Percentiles rank a stretch among this genome's conserved stretches.
Conservation (phyloP, 257 asterid species). For the Jacaranda mimosifolia region DNA sequence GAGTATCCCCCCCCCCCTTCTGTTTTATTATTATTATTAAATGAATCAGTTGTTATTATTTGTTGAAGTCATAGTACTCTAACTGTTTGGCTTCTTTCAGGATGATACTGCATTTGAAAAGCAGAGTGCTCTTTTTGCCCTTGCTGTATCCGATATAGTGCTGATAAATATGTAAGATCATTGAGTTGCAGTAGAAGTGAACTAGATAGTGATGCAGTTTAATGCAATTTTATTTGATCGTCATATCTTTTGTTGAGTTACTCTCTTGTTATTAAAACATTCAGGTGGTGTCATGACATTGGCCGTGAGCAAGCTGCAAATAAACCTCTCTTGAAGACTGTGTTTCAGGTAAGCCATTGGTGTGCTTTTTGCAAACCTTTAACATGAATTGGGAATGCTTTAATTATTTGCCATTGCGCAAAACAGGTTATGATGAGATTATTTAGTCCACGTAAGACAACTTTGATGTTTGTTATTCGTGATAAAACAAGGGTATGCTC, state of each 20-base stretch:
- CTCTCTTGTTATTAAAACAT: constrained; percentile 30
- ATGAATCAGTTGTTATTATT: constrained; percentile 19
- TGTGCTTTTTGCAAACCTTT: constrained; percentile 18
- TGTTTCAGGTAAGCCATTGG: constrained; percentile 73
- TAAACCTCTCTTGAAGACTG: constrained; percentile 95
- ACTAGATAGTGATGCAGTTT: constrained; percentile 1
- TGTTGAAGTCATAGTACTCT: constrained; percentile 28
- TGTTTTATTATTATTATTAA: not conserved
- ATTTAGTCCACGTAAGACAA: constrained; percentile 94
- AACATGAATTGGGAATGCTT: constrained; percentile 11
- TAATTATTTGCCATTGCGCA: constrained; percentile 36
- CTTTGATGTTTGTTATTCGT: constrained; percentile 96
- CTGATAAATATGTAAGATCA: constrained; percentile 91
- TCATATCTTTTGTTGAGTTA: not conserved
- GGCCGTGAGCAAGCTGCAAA: constrained; percentile 99
- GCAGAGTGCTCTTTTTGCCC: constrained; percentile 97
- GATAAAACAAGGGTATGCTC: constrained; percentile 88
- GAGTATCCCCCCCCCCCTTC: not conserved
- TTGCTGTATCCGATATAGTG: constrained; percentile 98
- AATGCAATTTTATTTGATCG: not conserved
- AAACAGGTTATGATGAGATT: constrained; percentile 95
- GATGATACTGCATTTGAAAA: constrained; percentile 97
- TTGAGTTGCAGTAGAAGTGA: constrained; percentile 29
- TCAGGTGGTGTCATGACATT: constrained; percentile 99
- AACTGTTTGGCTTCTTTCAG: constrained; percentile 49